Conservation (phyloP, 78 protist genomes). For the Dictyostelium firmibasis region DNA sequence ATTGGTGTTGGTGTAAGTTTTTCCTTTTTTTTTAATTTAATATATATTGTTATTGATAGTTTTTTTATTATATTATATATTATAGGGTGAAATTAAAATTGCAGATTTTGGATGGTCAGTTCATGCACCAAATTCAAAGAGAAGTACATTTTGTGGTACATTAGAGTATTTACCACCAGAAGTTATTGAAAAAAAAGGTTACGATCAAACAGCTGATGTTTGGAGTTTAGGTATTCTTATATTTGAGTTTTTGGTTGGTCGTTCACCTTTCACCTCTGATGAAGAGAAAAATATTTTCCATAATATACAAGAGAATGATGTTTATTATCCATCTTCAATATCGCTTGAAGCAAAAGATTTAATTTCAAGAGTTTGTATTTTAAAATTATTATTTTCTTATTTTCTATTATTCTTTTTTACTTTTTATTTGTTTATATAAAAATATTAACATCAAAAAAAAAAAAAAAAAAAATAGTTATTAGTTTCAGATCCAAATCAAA, state of each 20-base stretch:
- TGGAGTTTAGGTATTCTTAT: slow-evolving; percentile 93
- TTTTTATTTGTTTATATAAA: neutral
- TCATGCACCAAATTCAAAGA: slow-evolving; percentile 85
- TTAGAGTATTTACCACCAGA: slow-evolving; percentile 98
- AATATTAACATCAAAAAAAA: too few species aligned
- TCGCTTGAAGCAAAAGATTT: slow-evolving; percentile 60
- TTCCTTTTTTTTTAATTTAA: neutral
- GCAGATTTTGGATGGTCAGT: slow-evolving; percentile 99
- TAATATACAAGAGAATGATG: slow-evolving; percentile 3
- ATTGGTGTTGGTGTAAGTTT: slow-evolving; percentile 69
- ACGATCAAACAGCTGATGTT: slow-evolving; percentile 95
- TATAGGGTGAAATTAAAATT: slow-evolving; percentile 93
- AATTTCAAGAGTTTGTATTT: slow-evolving; percentile 26
- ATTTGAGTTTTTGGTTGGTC: slow-evolving; percentile 68
- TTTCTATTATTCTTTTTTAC: neutral
- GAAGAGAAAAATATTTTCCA: slow-evolving; percentile 1
- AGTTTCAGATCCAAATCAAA: slow-evolving; percentile 54
- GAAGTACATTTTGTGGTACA: slow-evolving; percentile 98
- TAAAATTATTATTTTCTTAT: too few species aligned
- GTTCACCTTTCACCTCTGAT: slow-evolving; percentile 42
- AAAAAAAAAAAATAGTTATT: slow-evolving; percentile 20
- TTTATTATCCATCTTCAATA: slow-evolving; percentile 49
- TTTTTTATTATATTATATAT: neutral
- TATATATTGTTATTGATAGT: neutral
- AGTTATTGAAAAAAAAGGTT: slow-evolving; percentile 86